Evolutionary conservation across 2,329 filamentous ascomycete species (phyloP).

Genomic region (Cladosporium phlei): DNA sequence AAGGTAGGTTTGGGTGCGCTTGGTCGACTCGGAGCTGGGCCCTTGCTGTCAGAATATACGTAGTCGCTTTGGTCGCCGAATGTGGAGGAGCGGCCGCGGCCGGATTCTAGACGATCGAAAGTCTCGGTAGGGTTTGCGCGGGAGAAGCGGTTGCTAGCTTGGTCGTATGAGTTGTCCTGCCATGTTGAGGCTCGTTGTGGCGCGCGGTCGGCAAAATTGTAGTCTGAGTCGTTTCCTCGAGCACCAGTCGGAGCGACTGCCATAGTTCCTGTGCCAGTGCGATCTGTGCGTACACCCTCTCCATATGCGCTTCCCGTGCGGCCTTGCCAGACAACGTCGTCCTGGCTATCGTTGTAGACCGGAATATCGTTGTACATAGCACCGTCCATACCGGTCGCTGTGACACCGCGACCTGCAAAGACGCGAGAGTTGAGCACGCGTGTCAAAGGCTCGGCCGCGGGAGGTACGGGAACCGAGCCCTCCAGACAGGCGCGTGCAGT

Average conservation of each 20-base stretch:
- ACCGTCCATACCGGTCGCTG: conserved; percentile 46
- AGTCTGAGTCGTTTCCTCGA: conserved; percentile 36
- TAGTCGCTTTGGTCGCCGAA: conserved; percentile 46
- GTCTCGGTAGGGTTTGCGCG: conserved; percentile 48
- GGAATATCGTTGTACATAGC: conserved; percentile 90
- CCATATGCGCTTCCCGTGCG: conserved; percentile 65
- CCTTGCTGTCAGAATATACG: conserved; percentile 48
- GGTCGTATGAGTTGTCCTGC: conserved; percentile 71
- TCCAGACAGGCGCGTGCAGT: conserved; percentile 77
- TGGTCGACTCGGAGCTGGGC: conserved; percentile 65
- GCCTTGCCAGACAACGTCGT: conserved; percentile 80
- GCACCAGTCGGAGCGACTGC: conserved; percentile 16
- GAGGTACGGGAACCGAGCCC: conserved; percentile 71
- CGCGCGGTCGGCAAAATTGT: conserved; percentile 46
- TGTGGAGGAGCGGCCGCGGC: conserved; percentile 33
- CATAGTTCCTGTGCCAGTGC: conserved; percentile 33
- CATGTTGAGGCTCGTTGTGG: conserved; percentile 65
- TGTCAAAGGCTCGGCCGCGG: conserved; percentile 79
- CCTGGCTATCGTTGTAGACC: conserved; percentile 77
- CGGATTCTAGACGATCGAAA: conserved; percentile 42
- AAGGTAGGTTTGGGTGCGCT: conserved; percentile 88
- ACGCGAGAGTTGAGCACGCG: conserved; percentile 76
- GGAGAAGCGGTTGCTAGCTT: conserved; percentile 45
- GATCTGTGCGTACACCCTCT: conserved; percentile 56
- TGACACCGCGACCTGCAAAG: conserved; percentile 64